Evolutionary conservation across 2,329 filamentous ascomycete species (phyloP).

Genomic region (Pseudofabraea citricarpa): DNA sequence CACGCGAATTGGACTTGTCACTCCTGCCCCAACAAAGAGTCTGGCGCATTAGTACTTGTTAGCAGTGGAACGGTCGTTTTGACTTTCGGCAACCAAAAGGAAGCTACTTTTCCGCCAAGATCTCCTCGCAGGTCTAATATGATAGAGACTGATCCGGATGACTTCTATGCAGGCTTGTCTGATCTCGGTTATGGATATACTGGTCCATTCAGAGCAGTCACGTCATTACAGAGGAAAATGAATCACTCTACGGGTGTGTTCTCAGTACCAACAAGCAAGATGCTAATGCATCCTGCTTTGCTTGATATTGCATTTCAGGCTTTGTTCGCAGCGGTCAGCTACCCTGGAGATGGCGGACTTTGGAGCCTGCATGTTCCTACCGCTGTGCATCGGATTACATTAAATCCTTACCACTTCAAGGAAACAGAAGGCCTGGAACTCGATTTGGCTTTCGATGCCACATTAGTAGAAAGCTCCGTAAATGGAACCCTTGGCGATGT

Average conservation of each 20-base stretch:
- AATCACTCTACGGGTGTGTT: neutral
- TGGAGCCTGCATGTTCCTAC: slow-evolving; percentile 10
- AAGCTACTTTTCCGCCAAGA: neutral
- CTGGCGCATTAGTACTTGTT: neutral
- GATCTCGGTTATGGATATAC: slow-evolving; percentile 4
- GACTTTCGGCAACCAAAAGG: neutral
- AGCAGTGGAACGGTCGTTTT: neutral
- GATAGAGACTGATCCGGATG: neutral
- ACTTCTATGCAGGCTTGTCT: neutral
- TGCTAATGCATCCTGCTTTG: slow-evolving; percentile 48
- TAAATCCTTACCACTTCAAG: slow-evolving; percentile 6
- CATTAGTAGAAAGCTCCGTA: neutral
- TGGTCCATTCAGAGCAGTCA: slow-evolving; percentile 2
- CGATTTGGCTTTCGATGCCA: neutral
- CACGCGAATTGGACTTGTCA: neutral
- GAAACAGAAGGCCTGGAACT: neutral
- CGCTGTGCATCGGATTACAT: slow-evolving; percentile 2
- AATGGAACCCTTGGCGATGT: neutral
- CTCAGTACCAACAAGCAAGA: slow-evolving; percentile 38
- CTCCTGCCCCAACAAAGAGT: neutral
- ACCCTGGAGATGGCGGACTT: slow-evolving; percentile 7
- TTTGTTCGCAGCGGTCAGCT: slow-evolving; percentile 29
- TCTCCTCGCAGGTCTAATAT: neutral
- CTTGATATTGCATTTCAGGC: slow-evolving; percentile 52
- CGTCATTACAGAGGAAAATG: slow-evolving; percentile 3